Percentiles rank a stretch among this genome's conserved stretches.
Evolutionary conservation across 441 rosid species (phyloP).

Genomic region (Aleurites moluccanus): DNA sequence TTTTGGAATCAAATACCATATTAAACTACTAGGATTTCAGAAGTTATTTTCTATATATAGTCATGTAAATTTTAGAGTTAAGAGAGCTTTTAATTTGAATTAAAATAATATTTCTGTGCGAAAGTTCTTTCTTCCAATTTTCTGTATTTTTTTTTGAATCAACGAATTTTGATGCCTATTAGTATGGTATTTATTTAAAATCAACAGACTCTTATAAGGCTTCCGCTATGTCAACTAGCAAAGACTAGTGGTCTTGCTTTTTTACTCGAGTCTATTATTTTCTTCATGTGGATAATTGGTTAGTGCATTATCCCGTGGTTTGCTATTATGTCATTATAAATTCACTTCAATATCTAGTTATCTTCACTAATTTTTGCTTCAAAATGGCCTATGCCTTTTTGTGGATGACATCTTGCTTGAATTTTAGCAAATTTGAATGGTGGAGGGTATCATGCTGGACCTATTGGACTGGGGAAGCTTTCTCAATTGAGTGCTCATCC

Average conservation of each 20-base stretch:
- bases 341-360: slow-evolving; percentile 2
- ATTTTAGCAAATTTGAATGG: slow-evolving; percentile 33
- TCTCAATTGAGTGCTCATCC: slow-evolving; percentile 44
- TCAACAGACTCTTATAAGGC: too few species aligned
- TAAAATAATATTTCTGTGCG: too few species aligned
- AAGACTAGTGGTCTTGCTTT: neutral
- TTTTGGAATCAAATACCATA: too few species aligned
- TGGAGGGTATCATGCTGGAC: slow-evolving; percentile 36
- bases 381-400: neutral
- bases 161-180: too few species aligned
- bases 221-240: too few species aligned
- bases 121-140: too few species aligned
- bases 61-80: too few species aligned
- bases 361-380: neutral
- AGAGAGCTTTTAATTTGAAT: too few species aligned
- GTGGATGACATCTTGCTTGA: slow-evolving; percentile 20
- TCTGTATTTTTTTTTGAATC: too few species aligned
- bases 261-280: neutral
- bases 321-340: neutral
- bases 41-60: too few species aligned
- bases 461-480: slow-evolving; percentile 27
- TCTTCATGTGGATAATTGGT: neutral
- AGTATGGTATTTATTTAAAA: too few species aligned
- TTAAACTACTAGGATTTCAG: too few species aligned
- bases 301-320: neutral